Base-by-base conservation (phyloP, 768 basidiomycete species). In the Cystobasidium ongulense region DNA sequence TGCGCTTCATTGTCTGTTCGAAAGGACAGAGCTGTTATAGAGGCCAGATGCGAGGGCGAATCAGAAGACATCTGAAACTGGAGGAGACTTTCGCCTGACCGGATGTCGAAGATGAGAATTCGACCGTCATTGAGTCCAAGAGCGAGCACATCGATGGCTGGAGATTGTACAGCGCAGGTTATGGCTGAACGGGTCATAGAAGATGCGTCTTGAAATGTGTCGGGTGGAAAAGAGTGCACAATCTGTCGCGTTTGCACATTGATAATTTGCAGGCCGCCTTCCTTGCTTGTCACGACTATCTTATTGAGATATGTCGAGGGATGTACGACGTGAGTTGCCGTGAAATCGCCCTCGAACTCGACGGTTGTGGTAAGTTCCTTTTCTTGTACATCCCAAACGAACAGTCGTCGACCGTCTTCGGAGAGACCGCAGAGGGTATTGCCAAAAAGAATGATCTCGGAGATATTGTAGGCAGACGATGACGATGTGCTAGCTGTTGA, bases 221-320 rank as follows among this genome's bases (percentile, higher is more conserved):
- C 33, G 1, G 85, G 78, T 0, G 86, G 78, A 80, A 94, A 92
- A 63, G 87, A 87, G 81, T 96, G 88, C 75, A 99, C 90, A 79
- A 89, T 88, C 0, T 87, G 86, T 78, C 92, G 86, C 13, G 92
- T 88, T 8, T 88, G 85, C 75, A 92, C 87, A 81, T 98, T 99
- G 92, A 92, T 98, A n/a, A 99, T 82, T 74, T 96, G 90, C 78
- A 98, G 82, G 52, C 82, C 83, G 1, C 96, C 96, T 80, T 93
- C 85, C 71, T 83, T 85, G 77, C 91, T 90, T 1, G 88, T 87
- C 13, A 98, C 86, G 0, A 98, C 84, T 0, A 98, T 84, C 82
- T 99, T 99, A 84, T 99, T 98, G 63, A 99, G 81, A 81, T 98
- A 98, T 15, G 96, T 98, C 0, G 92, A 89, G 1, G 96, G 96